A percentile compares a stretch with the other conserved stretches of the same genome.
Conservation (phyloP, 305 asterid genomes). For the Fraxinus velutina region DNA sequence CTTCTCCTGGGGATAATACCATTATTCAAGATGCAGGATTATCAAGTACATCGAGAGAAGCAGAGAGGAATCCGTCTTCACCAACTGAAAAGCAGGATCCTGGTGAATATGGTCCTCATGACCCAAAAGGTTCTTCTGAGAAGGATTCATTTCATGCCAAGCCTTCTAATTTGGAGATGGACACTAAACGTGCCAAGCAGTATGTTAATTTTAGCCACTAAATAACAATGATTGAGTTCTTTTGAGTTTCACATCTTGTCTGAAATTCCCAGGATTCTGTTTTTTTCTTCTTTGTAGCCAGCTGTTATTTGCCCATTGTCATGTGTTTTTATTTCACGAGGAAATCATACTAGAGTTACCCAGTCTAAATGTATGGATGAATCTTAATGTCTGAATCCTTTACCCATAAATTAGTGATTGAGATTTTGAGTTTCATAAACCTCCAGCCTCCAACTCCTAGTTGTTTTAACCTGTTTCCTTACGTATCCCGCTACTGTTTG, state of each 20-base stretch:
- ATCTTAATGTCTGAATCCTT: background rate
- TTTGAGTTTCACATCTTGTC: background rate
- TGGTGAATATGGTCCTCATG: conserved; percentile 36
- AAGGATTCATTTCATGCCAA: conserved; percentile 37
- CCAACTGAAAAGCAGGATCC: conserved; percentile 38
- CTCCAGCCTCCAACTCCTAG: background rate
- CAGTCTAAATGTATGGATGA: background rate
- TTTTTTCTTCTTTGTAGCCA: background rate
- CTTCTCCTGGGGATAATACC: conserved; percentile 34
- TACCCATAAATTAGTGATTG: background rate
- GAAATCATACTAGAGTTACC: background rate
- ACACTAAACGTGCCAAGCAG: conserved; percentile 53
- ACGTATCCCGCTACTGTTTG: background rate
- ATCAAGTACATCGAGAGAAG: conserved; percentile 34
- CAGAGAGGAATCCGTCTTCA: conserved; percentile 32
- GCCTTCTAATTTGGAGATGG: conserved; percentile 41
- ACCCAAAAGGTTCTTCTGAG: conserved; percentile 35
- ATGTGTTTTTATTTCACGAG: background rate
- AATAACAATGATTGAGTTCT: background rate
- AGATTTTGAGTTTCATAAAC: background rate
- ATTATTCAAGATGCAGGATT: conserved; percentile 29
- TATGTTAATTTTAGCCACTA: conserved; percentile 28
- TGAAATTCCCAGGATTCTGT: background rate
- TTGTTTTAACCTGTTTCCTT: background rate
- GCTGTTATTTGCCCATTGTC: background rate